Evolutionary conservation across 169 alveolate genomes (phyloP).

Genomic region (Babesia caballi): DNA sequence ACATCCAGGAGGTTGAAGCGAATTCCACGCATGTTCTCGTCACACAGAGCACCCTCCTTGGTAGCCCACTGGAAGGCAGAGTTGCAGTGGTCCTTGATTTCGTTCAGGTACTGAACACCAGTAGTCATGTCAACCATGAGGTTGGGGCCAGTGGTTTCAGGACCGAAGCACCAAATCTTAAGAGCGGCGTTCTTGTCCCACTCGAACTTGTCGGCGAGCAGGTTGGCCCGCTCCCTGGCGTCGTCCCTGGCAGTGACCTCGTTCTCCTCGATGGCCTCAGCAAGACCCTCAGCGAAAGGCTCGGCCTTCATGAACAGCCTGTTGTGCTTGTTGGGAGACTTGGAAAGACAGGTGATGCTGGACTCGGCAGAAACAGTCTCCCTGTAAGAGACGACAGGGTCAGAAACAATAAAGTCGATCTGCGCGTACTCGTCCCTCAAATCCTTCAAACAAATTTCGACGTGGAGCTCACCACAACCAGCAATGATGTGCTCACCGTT

Average conservation of each 20-base stretch:
- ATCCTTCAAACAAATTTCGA: conserved; percentile 98
- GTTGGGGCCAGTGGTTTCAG: conserved; percentile 98
- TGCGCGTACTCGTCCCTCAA: conserved; percentile 97
- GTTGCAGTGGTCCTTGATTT: conserved; percentile 98
- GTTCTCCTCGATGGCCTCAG: conserved; percentile 95
- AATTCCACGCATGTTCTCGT: conserved; percentile 98
- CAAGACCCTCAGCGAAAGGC: conserved; percentile 95
- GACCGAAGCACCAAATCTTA: conserved; percentile 99
- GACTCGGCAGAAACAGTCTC: conserved; percentile 96
- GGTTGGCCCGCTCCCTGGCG: conserved; percentile 92
- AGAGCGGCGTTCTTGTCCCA: conserved; percentile 97
- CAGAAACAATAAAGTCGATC: conserved; percentile 95
- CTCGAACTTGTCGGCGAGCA: conserved; percentile 90
- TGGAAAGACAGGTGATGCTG: conserved; percentile 91
- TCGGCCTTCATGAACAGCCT: conserved; percentile 95
- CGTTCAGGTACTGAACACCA: conserved; percentile 97
- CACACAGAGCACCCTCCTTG: conserved; percentile 97
- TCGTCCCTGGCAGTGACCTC: conserved; percentile 90
- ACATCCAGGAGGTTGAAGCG: conserved; percentile 97
- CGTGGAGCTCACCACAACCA: conserved; percentile 99
- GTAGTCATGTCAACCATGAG: conserved; percentile 94
- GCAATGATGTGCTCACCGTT: conserved; percentile 98
- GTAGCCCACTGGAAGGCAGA: conserved; percentile 99
- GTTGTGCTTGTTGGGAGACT: conserved; percentile 99
- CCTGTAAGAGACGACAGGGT: conserved; percentile 98